phyloP scores from a whole-genome alignment of 2,329 filamentous ascomycete genomes.

The Trichothecium sympodiale region DNA sequence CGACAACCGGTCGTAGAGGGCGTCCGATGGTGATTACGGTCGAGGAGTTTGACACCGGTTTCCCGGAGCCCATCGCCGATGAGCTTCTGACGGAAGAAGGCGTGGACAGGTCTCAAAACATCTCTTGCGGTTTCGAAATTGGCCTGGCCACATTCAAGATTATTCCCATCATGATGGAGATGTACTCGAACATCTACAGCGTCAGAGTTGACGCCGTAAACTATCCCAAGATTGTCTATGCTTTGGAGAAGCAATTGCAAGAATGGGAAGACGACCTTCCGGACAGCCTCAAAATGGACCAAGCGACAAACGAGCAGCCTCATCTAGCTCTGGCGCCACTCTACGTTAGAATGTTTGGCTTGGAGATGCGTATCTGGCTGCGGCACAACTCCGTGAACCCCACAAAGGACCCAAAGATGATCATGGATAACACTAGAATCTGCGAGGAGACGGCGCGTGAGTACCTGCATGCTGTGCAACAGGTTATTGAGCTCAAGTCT shows the following conservation, averaged over 20 bases:
- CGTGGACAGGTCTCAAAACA: conserved; percentile 36
- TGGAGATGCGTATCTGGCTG: conserved; percentile 49
- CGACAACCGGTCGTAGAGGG: conserved; percentile 65
- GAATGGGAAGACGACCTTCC: conserved; percentile 56
- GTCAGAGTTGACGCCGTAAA: conserved; percentile 49
- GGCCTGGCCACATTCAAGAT: conserved; percentile 57
- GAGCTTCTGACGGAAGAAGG: conserved; percentile 56
- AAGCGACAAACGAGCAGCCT: conserved; percentile 25
- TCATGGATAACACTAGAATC: conserved; percentile 51
- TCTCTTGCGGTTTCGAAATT: conserved; percentile 54
- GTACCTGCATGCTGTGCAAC: conserved; percentile 48
- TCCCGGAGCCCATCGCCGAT: conserved; percentile 62
- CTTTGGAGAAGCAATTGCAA: conserved; percentile 53
- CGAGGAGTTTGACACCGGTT: conserved; percentile 69
- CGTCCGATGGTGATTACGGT: conserved; percentile 63
- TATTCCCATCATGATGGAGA: conserved; percentile 56
- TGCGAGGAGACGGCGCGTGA: conserved; percentile 56
- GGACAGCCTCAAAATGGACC: conserved; percentile 40
- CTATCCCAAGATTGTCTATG: conserved; percentile 52
- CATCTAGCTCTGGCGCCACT: conserved; percentile 38
- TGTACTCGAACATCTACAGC: conserved; percentile 68
- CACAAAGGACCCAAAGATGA: conserved; percentile 40
- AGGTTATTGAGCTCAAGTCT: conserved; percentile 52
- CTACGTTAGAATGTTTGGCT: conserved; percentile 39
- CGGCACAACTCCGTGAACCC: conserved; percentile 51